A percentile compares a stretch with the other conserved stretches of the same genome.
These are phyloP conservation scores for Cryptococcus sp. DNA, from an alignment of 1,284 basidiomycete species.

Conservation along the genomic window DNA sequence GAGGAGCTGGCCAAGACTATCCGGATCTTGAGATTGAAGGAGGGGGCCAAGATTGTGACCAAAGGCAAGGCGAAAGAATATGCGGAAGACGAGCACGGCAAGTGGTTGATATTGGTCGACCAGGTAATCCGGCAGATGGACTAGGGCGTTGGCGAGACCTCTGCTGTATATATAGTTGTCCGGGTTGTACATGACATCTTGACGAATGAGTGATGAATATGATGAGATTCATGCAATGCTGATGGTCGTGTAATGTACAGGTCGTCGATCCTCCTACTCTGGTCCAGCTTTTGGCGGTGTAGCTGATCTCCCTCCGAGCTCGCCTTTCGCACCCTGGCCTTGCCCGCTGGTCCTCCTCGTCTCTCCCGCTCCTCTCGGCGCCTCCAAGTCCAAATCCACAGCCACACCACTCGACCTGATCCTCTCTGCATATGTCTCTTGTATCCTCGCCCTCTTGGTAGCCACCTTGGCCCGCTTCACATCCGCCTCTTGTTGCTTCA, in stretches of 20 bases:
- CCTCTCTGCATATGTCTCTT: neutral
- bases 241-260: no score
- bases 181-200: no score
- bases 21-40: neutral
- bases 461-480: neutral
- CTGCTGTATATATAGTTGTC: no score
- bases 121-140: neutral
- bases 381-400: neutral
- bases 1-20: neutral
- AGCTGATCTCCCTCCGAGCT: neutral
- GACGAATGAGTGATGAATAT: no score
- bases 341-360: neutral
- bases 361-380: neutral
- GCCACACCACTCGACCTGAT: neutral
- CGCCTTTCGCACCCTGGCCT: no score
- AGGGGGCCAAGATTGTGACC: slow-evolving; percentile 1
- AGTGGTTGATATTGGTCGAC: slow-evolving; percentile 1
- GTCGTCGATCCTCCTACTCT: no score
- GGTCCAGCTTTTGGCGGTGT: no score
- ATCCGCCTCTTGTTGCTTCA: neutral
- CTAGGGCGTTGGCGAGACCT: neutral
- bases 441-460: neutral
- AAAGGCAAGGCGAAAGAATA: neutral
- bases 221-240: no score
- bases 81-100: neutral